Evolutionary conservation across 78 protist genomes (phyloP), one percentile per base, ranked within the genome.

Genomic region (Speleostelium caveatum): DNA sequence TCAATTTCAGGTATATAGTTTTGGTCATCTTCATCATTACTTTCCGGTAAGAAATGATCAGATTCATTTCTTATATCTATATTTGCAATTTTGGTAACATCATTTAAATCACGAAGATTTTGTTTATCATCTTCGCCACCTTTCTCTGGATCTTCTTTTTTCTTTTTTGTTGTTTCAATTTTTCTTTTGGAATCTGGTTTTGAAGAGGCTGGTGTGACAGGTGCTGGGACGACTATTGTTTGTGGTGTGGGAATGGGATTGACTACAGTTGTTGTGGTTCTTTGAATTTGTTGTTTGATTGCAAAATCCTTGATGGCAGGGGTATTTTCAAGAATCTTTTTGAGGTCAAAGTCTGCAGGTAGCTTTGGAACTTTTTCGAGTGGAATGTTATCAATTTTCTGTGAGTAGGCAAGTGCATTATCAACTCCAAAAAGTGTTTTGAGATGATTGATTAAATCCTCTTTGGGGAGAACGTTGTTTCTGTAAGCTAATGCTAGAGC

Each of bases 51-150:
- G 33, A 80, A 80, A 7, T 65, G 71, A 68, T 80, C 89, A 16
- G 71, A 39, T 58, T 80, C 89, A 80, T 80, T 80, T 33, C 58
- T 49, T 67, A 80, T 80, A 68, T 80, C 89, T 26, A 80, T 68
- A 38, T 56, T 68, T 67, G 89, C 89, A 56, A 80, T 80, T n/a
- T 49, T 80, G 22, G 89, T 80, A 1, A 80, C 89, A 80, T 80
- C 89, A 41, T 80, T 80, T 7, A 80, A 45, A 36, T 80, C 89
- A 41, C 68, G 66, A 49, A 80, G 66, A 35, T 71, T 66, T 53
- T 65, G 75, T 58, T 80, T 80, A 32, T 80, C 89, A 58, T 67
- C 75, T 7, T 80, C 77, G 28, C 36, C 42, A 17, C 68, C 77
- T 38, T 35, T 28, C 19, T 80, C 77, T 38, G 51, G 17, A 22